Evolutionary conservation across 805 yeast genomes (phyloP), one percentile per base, ranked within the genome.

Genomic region (Cyberlindnera americana): DNA sequence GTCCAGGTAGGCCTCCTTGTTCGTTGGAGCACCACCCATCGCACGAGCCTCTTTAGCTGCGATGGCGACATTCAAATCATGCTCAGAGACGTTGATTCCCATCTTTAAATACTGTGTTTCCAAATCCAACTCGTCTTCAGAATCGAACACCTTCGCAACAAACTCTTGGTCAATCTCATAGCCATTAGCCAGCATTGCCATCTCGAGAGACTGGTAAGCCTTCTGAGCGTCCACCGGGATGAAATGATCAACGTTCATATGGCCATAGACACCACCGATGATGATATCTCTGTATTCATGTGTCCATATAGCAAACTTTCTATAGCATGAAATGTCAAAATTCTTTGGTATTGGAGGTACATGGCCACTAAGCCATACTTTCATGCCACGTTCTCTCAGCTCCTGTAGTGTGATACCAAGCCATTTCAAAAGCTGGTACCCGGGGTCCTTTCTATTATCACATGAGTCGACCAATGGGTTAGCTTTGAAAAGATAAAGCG

Each of bases 231-330:
- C 91, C 44, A 83, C 66, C 0, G 95, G 88, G 32, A 84, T 70
- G 57, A 83, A 86, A 63, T 87, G 95, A 57, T 88, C 95, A 39
- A 86, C 68, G 60, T 87, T 87, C 95, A 87, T 87, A 57, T 87
- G 96, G 0, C 96, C 96, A 58, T 75, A 87, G 22, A 87, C 63
- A 10, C 90, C 88, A 15, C 95, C 95, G 46, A 88, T 69, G 19
- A 87, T 83, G 29, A 87, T 74, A 58, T 87, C 96, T 48, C 95
- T 69, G 57, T 82, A 87, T 57, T 86, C 95, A 53, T 85, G 77
- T 25, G 79, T 63, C 95, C 95, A 87, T n/a, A 79, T 70, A 18
- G 83, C 74, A 60, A 78, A 82, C 59, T 86, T 86, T 35, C 87
- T 68, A 49, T 75, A 78, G 56, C 96, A 87, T 30, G 81, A 69